Conservation (phyloP, 352 stramenopile species). For the Pythium guiyangense region DNA sequence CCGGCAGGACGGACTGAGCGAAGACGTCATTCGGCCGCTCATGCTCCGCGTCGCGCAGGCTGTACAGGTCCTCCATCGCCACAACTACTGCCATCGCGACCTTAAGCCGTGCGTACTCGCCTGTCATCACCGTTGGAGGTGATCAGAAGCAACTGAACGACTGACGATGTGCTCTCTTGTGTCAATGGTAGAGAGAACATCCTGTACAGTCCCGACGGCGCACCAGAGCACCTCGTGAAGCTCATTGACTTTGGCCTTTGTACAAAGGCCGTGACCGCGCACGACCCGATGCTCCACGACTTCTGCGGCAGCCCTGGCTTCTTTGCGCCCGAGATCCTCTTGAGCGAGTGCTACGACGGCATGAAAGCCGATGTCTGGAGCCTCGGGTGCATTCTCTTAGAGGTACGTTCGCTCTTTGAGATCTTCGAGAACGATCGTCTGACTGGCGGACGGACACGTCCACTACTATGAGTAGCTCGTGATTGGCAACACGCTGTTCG, state of each 20-base stretch:
- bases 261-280: constrained; percentile 30
- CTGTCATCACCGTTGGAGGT: not conserved
- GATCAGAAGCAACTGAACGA: not conserved
- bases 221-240: constrained; percentile 38
- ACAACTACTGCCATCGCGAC: constrained; percentile 77
- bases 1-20: constrained; percentile 35
- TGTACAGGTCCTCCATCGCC: constrained; percentile 46
- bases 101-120: constrained; percentile 50
- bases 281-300: constrained; percentile 43
- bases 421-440: no score
- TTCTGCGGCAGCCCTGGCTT: constrained; percentile 84
- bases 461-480: constrained; percentile 36
- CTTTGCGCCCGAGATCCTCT: constrained; percentile 81
- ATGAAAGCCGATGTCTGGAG: constrained; percentile 83
- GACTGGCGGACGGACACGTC: not conserved
- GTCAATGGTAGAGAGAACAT: constrained; percentile 54
- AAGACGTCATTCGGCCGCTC: constrained; percentile 38
- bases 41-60: constrained; percentile 43
- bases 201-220: constrained; percentile 33
- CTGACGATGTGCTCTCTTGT: not conserved
- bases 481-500: constrained; percentile 73
- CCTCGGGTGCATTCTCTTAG: constrained; percentile 80
- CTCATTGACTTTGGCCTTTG: constrained; percentile 83
- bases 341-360: constrained; percentile 61
- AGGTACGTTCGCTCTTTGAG: constrained; percentile 21